Evolutionary conservation across 2,329 filamentous ascomycete species (phyloP), one percentile per base, ranked within the genome.

Genomic region (Fusarium acutatum): DNA sequence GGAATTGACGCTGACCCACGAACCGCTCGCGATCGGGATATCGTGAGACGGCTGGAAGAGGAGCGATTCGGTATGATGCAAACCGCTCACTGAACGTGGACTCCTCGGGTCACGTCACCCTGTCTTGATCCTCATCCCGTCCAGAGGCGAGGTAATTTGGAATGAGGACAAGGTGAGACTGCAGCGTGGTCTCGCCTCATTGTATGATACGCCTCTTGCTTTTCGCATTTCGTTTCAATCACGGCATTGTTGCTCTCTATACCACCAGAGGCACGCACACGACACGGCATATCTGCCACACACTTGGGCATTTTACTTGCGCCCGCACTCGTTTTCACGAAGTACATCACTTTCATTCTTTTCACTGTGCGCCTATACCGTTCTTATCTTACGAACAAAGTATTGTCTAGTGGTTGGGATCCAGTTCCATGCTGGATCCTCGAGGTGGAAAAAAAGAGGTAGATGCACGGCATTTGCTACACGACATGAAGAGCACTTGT

Each of bases 1-100:
- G 89, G 88, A 43, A 89, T 89, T 71, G 88, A 90, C 75, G 86
- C 88, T 43, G 88, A 88, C 78, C 88, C 88, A 28, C 82, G 88
- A 43, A 89, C 86, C 75, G 87, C 87, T 44, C 85, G 86, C 75
- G 88, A 90, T 81, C 83, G 88, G 75, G 88, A 90, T 79, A 82
- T 89, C 78, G 86, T 89, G 64, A 85, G 88, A 76, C 82, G 87
- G 72, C 81, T 89, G 76, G 88, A 90, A 76, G 86, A 89, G 78
- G 84, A 86, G 77, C 81, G 85, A 56, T 81, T 80, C 74, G 67
- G 81, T 47, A 68, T 76, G 80, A 70, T 84, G 79, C 75, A 78
- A 41, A 64, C 72, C 49, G 76, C 76, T 49, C 75, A 77, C 65
- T 77, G 64, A 75, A 64, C 58, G 35, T 53, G 37, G 49, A 54